Base-by-base conservation (phyloP, 371 early-diverging fungal species). In the Lichtheimia corymbifera region DNA sequence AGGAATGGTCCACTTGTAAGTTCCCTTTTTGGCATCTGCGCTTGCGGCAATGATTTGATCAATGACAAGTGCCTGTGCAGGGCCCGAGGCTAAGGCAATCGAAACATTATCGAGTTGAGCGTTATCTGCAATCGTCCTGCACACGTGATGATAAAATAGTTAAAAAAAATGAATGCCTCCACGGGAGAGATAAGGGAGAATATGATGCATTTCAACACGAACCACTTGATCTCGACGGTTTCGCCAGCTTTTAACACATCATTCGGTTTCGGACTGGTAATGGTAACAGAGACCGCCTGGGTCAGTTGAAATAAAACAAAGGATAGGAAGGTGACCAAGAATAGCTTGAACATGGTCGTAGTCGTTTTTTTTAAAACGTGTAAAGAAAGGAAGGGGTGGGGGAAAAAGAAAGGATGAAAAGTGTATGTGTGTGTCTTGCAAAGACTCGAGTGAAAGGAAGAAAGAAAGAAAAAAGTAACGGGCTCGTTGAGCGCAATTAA, bases 1-100 rank as follows among this genome's bases (percentile, higher is more conserved):
- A 22, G 79, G 79, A 45, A 79, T 59, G 20, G 58, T 76, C 79
- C 79, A 79, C 12, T 50, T 58, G 55, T 79, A 79, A 3, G 62
- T 50, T 43, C 79, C 79, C n/a, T 58, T 27, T 25, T 50, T 54
- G 27, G 68, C 69, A 44, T 56, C 28, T 18, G 75, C 71, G 53
- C 65, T 61, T n/a, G 69, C 50, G 27, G 74, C 79, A 64, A 79
- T 73, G 9, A 76, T 54, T 17, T 70, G 68, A 59, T 76, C 67
- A 42, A 79, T 67, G 11, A 52, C 44, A 4, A 79, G 66, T 4
- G 70, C 59, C 42, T 71, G 55, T n/a, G 79, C 68, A 20, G 76
- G 67, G 22, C 79, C 79, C 4, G 79, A 76, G 30, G 79, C 79
- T 18, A 76, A 64, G 30, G 72, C 70, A 62, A 79, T 68, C 22